Percentiles rank a stretch among this genome's conserved stretches.
phyloP scores from a whole-genome alignment of 768 basidiomycete species.

The Mrakia frigida region DNA sequence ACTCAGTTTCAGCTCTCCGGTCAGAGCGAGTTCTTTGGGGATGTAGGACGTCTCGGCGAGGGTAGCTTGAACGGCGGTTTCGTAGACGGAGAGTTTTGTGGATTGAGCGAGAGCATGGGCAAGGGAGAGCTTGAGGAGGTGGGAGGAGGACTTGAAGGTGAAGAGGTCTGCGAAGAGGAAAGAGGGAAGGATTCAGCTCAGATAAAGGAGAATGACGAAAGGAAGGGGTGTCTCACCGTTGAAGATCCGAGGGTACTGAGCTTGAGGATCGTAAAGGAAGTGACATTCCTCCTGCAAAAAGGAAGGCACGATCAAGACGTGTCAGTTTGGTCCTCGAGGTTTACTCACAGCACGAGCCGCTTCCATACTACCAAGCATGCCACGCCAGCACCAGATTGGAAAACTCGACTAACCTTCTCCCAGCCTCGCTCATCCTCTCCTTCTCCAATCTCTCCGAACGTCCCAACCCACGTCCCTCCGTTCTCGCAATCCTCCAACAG shows the following conservation, averaged over 20 bases:
- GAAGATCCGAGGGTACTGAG: slow-evolving; percentile 83
- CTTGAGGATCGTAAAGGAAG: slow-evolving; percentile 79
- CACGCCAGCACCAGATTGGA: too few relatives aligned
- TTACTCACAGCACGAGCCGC: too few relatives aligned
- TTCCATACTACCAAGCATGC: too few relatives aligned
- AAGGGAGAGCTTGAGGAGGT: slow-evolving; percentile 74
- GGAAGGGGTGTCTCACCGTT: slow-evolving; percentile 75
- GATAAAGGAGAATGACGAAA: background rate
- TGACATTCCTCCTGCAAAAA: slow-evolving; percentile 69
- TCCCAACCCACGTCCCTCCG: slow-evolving; percentile 57
- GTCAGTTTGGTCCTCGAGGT: background rate
- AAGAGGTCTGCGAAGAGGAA: slow-evolving; percentile 19
- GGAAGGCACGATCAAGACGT: background rate
- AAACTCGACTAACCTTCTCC: slow-evolving; percentile 54
- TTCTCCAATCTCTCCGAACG: slow-evolving; percentile 65
- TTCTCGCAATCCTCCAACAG: slow-evolving; percentile 81
- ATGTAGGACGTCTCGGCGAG: slow-evolving; percentile 75
- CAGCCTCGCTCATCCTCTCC: slow-evolving; percentile 87
- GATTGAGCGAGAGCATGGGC: slow-evolving; percentile 92
- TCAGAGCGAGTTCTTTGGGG: slow-evolving; percentile 71
- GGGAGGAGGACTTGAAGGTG: slow-evolving; percentile 81
- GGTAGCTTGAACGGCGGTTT: slow-evolving; percentile 68
- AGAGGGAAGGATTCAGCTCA: background rate
- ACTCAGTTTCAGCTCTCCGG: slow-evolving; percentile 67
- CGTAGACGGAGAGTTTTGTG: slow-evolving; percentile 82